Conservation (phyloP, 1,284 basidiomycete species). For the Anthracocystis setariae region DNA sequence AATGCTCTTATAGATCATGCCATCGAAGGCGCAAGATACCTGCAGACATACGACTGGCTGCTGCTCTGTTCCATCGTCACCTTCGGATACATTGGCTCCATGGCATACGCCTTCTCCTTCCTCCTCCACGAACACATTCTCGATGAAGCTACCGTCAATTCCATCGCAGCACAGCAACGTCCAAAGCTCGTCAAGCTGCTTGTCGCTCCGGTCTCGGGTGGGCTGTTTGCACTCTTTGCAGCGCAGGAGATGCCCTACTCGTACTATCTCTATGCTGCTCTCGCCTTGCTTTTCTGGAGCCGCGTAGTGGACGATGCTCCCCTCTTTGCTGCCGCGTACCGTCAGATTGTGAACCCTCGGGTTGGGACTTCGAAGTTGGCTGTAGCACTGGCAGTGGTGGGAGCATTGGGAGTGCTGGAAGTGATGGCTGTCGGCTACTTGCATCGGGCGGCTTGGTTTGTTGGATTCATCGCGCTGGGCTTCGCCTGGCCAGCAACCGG, state of each 20-base stretch:
- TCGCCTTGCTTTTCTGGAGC: conserved; percentile 78
- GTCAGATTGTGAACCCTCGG: not conserved
- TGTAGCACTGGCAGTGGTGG: conserved; percentile 4
- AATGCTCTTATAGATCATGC: conserved; percentile 73
- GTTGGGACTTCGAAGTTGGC: conserved; percentile 1
- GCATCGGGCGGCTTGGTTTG: conserved; percentile 77
- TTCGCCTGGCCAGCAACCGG: conserved; percentile 72
- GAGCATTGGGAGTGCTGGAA: conserved; percentile 67
- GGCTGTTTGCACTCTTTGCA: conserved; percentile 71
- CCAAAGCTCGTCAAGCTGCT: conserved; percentile 20
- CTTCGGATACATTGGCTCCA: conserved; percentile 81
- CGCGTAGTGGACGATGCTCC: conserved; percentile 46
- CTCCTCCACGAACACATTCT: conserved; percentile 58
- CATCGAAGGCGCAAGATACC: conserved; percentile 79
- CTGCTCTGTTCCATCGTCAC: conserved; percentile 78
- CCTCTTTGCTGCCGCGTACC: conserved; percentile 27
- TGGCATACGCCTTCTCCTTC: conserved; percentile 66
- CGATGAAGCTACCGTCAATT: conserved; percentile 6
- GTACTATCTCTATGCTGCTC: conserved; percentile 80
- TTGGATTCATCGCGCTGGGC: conserved; percentile 76
- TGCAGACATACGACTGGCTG: conserved; percentile 84
- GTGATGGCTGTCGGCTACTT: conserved; percentile 77
- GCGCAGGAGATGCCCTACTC: conserved; percentile 77
- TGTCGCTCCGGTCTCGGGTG: conserved; percentile 28
- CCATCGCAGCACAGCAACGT: not conserved